Percentiles rank a stretch among this genome's conserved stretches.
Conservation (phyloP, 345 rosid genomes). For the thale cress (Arabidopsis thaliana) region TAIR10.1 NC_003076.8:4100001-4100500, state of each 20-base stretch:
- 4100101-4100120: conserved; percentile 96
- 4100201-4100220: conserved; percentile 55
- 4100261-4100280: conserved; percentile 57
- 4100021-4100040: not conserved
- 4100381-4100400: conserved; percentile 73
- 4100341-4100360: conserved; percentile 26
- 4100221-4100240: conserved; percentile 71
- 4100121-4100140: conserved; percentile 90
- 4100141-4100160: conserved; percentile 64
- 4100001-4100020: conserved; percentile 4
- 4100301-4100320: conserved; percentile 1
- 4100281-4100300: conserved; percentile 56
- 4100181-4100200: conserved; percentile 81
- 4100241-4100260: conserved; percentile 69
- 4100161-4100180: conserved; percentile 82
- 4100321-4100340: not conserved
- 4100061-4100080: not conserved
- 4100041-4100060: conserved; percentile 3
- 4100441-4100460: conserved; percentile 59
- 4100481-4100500: conserved; percentile 1
- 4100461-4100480: conserved; percentile 71
- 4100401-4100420: conserved; percentile 73
- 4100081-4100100: conserved; percentile 51
- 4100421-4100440: conserved; percentile 61
- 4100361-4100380: conserved; percentile 53